A percentile compares a stretch with the other conserved stretches of the same genome.
phyloP scores from a whole-genome alignment of 805 yeast species.

The Kodamaea neixiangensis region DNA sequence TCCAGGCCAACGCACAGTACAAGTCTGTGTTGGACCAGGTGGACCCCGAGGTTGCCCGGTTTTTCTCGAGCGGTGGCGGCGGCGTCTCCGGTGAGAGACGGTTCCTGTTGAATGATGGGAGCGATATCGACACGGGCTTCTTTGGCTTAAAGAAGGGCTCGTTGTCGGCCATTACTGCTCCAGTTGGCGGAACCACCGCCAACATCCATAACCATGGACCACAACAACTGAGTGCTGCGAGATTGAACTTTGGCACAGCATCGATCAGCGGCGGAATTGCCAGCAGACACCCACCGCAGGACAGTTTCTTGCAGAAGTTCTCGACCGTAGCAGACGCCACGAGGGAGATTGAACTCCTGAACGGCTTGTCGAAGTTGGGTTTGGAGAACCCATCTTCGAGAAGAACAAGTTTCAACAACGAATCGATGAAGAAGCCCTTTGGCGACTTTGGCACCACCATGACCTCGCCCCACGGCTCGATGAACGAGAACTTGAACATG shows the following conservation, averaged over 20 bases:
- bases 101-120: conserved; percentile 44
- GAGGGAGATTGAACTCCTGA: conserved; percentile 57
- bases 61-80: conserved; percentile 19
- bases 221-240: conserved; percentile 22
- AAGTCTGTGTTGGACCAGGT: conserved; percentile 37
- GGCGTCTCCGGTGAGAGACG: conserved; percentile 27
- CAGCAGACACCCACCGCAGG: conserved; percentile 47
- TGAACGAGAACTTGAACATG: conserved; percentile 46
- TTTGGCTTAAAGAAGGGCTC: conserved; percentile 53
- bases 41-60: conserved; percentile 44
- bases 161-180: conserved; percentile 49
- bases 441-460: conserved; percentile 16
- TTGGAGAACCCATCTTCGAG: conserved; percentile 44
- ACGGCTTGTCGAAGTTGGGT: conserved; percentile 40
- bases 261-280: conserved; percentile 60
- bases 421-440: conserved; percentile 21
- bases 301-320: conserved; percentile 61
- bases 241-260: conserved; percentile 55
- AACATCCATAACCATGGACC: conserved; percentile 19
- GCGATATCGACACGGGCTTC: conserved; percentile 42
- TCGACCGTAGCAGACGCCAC: conserved; percentile 69
- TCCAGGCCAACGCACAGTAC: conserved; percentile 23
- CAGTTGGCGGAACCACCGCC: conserved; percentile 33
- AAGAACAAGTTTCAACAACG: conserved; percentile 52
- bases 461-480: conserved; percentile 39